phyloP scores from a whole-genome alignment of 2,329 filamentous ascomycete species.

The Neofusicoccum umdonicola region DNA sequence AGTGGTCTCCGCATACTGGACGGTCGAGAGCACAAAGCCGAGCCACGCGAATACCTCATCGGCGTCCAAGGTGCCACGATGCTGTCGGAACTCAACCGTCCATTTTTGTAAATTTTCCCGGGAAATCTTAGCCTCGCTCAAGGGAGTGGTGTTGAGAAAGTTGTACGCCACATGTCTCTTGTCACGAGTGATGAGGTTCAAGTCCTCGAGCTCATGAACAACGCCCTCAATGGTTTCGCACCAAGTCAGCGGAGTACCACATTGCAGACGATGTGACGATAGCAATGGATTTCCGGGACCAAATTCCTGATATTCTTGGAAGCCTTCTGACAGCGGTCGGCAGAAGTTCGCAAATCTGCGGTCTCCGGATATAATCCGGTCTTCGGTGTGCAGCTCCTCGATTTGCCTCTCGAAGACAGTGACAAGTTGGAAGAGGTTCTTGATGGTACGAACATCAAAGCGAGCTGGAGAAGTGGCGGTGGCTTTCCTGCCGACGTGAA shows the following conservation, averaged over 20 bases:
- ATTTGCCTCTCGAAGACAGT: conserved; percentile 29
- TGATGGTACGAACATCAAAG: conserved; percentile 24
- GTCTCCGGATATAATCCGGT: conserved; percentile 7
- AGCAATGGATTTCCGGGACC: too few species aligned
- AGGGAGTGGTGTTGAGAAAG: too few species aligned
- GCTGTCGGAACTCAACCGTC: conserved; percentile 33
- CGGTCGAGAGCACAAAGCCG: conserved; percentile 18
- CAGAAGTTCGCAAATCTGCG: not conserved
- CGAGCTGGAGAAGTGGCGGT: conserved; percentile 22
- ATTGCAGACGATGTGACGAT: too few species aligned
- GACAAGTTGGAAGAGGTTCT: conserved; percentile 26
- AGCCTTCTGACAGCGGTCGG: not conserved
- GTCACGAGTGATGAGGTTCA: not conserved
- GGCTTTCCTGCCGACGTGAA: conserved; percentile 27
- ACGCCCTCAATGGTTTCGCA: not conserved
- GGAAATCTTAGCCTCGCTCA: not conserved
- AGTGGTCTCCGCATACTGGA: not conserved
- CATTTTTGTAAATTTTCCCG: not conserved
- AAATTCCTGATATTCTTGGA: not conserved
- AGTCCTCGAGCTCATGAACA: not conserved
- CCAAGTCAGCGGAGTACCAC: not conserved
- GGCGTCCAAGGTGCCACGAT: conserved; percentile 25
- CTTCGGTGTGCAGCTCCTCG: conserved; percentile 25
- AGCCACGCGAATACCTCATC: conserved; percentile 28
- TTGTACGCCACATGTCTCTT: too few species aligned